phyloP scores from a whole-genome alignment of 2,329 filamentous ascomycete species.

The Myrmaecium sp. region DNA sequence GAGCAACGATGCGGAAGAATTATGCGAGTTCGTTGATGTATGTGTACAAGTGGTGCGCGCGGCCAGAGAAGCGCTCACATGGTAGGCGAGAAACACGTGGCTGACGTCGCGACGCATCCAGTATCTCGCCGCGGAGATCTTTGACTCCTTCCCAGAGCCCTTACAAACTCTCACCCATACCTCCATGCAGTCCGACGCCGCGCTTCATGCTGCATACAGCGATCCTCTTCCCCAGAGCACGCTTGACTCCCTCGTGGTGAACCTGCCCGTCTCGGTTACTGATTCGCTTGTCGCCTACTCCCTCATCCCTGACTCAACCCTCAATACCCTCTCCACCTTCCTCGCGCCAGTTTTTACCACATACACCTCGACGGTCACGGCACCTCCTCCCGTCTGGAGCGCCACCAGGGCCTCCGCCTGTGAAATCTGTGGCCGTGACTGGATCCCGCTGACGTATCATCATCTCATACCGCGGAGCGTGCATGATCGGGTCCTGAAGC shows the following conservation, averaged over 20 bases:
- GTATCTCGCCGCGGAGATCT: constrained; percentile 57
- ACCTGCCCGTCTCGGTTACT: constrained; percentile 40
- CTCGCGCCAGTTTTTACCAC: constrained; percentile 44
- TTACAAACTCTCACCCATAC: constrained; percentile 47
- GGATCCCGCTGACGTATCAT: constrained; percentile 66
- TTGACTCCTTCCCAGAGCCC: constrained; percentile 43
- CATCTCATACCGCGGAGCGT: constrained; percentile 68
- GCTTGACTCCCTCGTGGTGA: constrained; percentile 34
- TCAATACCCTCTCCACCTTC: constrained; percentile 35
- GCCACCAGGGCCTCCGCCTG: constrained; percentile 42
- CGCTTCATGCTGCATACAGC: constrained; percentile 38
- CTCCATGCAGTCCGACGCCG: constrained; percentile 30
- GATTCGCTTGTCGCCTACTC: constrained; percentile 54
- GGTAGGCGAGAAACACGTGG: background rate
- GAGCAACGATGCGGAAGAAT: constrained; percentile 40
- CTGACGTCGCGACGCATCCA: constrained; percentile 11
- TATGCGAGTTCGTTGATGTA: constrained; percentile 64
- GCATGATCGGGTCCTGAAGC: constrained; percentile 58
- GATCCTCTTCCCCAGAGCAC: constrained; percentile 36
- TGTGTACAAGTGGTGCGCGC: no score
- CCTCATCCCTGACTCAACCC: constrained; percentile 32
- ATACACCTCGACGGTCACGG: constrained; percentile 42
- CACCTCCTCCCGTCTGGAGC: constrained; percentile 46
- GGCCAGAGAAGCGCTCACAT: no score
- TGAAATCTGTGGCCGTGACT: constrained; percentile 60